Base-by-base conservation (phyloP, 371 early-diverging fungal genomes). In the Mortierella sp. region DNA sequence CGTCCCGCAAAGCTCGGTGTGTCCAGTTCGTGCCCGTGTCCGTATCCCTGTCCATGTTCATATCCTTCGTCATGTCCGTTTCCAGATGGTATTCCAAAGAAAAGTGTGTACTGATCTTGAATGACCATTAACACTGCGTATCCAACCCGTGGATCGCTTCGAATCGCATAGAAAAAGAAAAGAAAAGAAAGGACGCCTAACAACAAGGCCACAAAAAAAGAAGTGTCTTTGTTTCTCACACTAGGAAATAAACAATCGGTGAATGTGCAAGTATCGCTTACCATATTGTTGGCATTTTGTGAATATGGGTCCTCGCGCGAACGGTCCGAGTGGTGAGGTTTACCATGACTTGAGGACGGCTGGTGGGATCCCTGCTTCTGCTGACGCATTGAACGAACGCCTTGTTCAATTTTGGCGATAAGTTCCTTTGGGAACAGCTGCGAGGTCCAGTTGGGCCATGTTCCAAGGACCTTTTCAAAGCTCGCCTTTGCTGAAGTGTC, bases 371-470 rank as follows among this genome's bases (percentile, higher is more conserved):
- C 38, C 35, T 72, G 54, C 51, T 77, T 75, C 74, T 77, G 84
- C 76, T 79, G 84, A 54, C 84, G 88, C n/a, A 82, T 88, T 16
- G 82, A 79, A 68, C 76, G 78, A 11, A 94, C 76, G 7, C 90
- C 88, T 58, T 90, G 89, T 60, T 95, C 94, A 72, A 95, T 91
- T 1, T 87, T 84, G 27, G 88, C 89, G 68, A 93, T 89, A 21
- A 91, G 76, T 74, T 90, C 90, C 24, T 90, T 84, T 27, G 94
- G 82, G 81, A 94, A 95, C n/a, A 94, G 91, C 58, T 91, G 93
- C 1, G 83, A 83, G 55, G 90, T 91, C 38, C 94, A 95, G 77
- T 92, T 90, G 77, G 93, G 95, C 98, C 98, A 98, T 0, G 97
- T 97, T 16, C 88, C 90, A 49, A 97, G 86, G 21, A 97, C 90